A percentile compares a stretch with the other conserved stretches of the same genome.
Conservation (phyloP, 106 monocot genomes). For the Dendrobium huoshanense region DNA sequence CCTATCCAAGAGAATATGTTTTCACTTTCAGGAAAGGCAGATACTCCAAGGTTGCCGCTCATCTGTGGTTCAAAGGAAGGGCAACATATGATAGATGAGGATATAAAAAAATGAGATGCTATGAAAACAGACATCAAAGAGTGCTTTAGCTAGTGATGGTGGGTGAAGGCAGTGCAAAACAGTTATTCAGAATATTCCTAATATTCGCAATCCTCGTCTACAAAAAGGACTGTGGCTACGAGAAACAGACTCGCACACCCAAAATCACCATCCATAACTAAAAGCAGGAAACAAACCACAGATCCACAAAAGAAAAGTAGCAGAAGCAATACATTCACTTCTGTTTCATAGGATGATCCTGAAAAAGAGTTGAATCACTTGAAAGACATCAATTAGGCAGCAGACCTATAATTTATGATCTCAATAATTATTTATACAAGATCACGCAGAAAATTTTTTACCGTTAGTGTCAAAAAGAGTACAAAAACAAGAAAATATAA, state of each 20-base stretch:
- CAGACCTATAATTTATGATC: neutral
- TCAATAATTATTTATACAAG: neutral
- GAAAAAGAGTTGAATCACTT: neutral
- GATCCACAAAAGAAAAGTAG: neutral
- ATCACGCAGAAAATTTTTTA: neutral
- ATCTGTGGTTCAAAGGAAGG: conserved; percentile 28
- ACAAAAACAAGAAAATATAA: too few species aligned
- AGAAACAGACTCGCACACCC: neutral
- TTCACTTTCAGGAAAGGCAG: conserved; percentile 73
- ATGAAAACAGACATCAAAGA: neutral
- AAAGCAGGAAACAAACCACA: neutral
- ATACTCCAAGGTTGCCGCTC: conserved; percentile 61
- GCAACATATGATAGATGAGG: neutral
- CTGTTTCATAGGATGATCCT: neutral
- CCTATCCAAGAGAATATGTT: conserved; percentile 80
- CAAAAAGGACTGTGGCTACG: neutral
- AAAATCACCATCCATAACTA: neutral
- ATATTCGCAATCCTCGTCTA: neutral
- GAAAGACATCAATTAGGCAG: neutral
- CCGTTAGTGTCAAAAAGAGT: too few species aligned
- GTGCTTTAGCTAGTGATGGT: neutral
- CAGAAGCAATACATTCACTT: neutral
- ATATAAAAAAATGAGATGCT: neutral
- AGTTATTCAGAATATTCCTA: neutral
- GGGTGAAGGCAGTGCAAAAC: neutral